Base-by-base conservation (phyloP, 2,329 filamentous ascomycete species). In the Stachybotrys chlorohalonatus region DNA sequence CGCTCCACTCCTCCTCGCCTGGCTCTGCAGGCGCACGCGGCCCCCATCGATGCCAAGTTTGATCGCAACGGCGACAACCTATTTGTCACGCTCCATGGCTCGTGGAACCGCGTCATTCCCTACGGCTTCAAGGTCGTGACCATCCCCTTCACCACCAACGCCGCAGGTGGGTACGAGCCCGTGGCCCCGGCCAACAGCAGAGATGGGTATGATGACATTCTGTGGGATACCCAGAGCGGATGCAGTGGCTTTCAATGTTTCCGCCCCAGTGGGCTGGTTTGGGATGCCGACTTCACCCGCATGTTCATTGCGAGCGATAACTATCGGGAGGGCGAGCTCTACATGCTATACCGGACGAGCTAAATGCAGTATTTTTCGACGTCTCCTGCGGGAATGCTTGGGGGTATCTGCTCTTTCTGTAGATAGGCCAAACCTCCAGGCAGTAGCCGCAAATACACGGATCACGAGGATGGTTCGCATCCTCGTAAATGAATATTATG, bases 31-130 rank as follows among this genome's bases (percentile, higher is more conserved):
- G 79, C 82, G 1, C 83, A 86, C 60, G 81, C 75, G 69, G 83
- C 83, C 3, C 83, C 83, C 5, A 70, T 85, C 39, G 81, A 83
- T 59, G 78, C 83, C 63, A 76, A 80, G 55, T 85, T 85, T 69
- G 80, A 84, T 61, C 63, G 69, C 32, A 55, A 59, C 31, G 73
- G 73, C 45, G 75, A 74, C 42, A 77, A 74, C 32, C 77, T 80
- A 36, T 85, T 79, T 74, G 72, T 85, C 31, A 75, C 80, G 1
- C 82, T 85, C 63, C 83, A 84, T 64, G 83, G 83, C 3, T 80
- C 76, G 55, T 85, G 83, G 80, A 69, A 73, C 61, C 65, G 70
- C 24, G 62, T 64, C 16, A 63, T 62, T 4, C 68, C 71, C 1
- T 65, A 65, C 15, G 72, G 72, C 1, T 73, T 72, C 62, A 70